These are phyloP conservation scores for Isochrysis galbana DNA, from an alignment of 78 protist genomes.

Conservation along the genomic window DNA sequence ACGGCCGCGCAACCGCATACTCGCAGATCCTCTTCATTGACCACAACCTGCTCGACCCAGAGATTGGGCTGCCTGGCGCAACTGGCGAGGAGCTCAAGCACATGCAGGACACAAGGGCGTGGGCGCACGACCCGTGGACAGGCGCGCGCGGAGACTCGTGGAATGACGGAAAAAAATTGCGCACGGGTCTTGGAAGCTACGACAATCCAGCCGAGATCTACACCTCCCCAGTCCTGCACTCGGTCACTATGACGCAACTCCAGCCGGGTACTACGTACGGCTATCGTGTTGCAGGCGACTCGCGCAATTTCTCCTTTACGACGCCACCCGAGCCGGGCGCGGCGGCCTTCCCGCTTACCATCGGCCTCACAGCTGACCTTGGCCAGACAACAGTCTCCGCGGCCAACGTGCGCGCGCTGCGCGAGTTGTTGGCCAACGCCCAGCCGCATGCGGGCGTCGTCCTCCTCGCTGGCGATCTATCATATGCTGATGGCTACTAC, in stretches of 20 bases:
- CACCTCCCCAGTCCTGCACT: background rate
- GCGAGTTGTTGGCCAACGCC: background rate
- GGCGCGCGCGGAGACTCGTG: too few relatives aligned
- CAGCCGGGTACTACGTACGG: background rate
- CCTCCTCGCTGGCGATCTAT: conserved; percentile 12
- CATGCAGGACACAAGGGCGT: too few relatives aligned
- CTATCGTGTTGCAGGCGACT: background rate
- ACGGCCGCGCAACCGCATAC: too few relatives aligned
- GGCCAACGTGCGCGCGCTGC: conserved; percentile 10
- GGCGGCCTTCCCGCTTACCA: background rate
- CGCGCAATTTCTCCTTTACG: background rate
- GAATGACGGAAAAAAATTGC: too few relatives aligned
- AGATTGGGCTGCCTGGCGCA: too few relatives aligned
- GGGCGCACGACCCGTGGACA: too few relatives aligned
- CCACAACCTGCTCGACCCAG: too few relatives aligned
- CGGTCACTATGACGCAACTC: too few relatives aligned
- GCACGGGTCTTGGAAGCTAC: background rate
- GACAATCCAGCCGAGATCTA: background rate
- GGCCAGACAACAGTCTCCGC: background rate
- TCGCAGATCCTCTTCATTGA: too few relatives aligned
- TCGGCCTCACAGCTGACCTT: conserved; percentile 21
- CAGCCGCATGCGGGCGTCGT: background rate
- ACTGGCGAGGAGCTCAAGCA: too few relatives aligned
- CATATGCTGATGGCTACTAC: conserved; percentile 16
- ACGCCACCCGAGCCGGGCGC: background rate